Conservation (phyloP, 2,329 filamentous ascomycete genomes). For the Apiospora phragmitis region DNA sequence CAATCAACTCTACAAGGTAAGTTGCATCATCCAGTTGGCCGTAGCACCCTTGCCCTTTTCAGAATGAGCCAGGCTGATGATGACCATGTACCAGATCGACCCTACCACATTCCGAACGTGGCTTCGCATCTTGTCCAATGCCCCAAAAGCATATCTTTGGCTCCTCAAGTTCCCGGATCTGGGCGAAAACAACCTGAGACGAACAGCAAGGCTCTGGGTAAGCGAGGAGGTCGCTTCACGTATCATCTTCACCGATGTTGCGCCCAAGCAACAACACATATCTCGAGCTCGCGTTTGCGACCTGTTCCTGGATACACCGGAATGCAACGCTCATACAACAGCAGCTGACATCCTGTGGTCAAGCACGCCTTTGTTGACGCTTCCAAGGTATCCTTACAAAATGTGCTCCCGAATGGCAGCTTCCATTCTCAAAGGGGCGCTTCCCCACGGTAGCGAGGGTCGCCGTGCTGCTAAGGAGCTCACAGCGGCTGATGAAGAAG, state of each 20-base stretch:
- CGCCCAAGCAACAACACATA: slow-evolving; percentile 92
- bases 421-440: slow-evolving; percentile 85
- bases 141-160: slow-evolving; percentile 91
- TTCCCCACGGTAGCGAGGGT: slow-evolving; percentile 73
- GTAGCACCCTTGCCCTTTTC: neutral
- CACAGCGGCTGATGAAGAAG: slow-evolving; percentile 73
- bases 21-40: slow-evolving; percentile 20
- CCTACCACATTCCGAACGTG: slow-evolving; percentile 94
- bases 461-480: slow-evolving; percentile 69
- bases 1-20: slow-evolving; percentile 97
- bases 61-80: slow-evolving; percentile 19
- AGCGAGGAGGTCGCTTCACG: slow-evolving; percentile 81
- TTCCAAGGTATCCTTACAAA: slow-evolving; percentile 92
- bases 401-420: slow-evolving; percentile 99
- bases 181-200: slow-evolving; percentile 80
- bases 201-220: slow-evolving; percentile 82
- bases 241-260: slow-evolving; percentile 94
- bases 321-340: slow-evolving; percentile 97
- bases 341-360: slow-evolving; percentile 96
- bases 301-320: slow-evolving; percentile 93
- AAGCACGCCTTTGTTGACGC: slow-evolving; percentile 86
- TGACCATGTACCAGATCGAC: slow-evolving; percentile 68
- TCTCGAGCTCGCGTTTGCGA: slow-evolving; percentile 89
- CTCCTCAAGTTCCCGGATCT: slow-evolving; percentile 94
- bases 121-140: slow-evolving; percentile 83